Evolutionary conservation across 306 rosid genomes (phyloP), one percentile per base, ranked within the genome.

Genomic region (Elaeagnus macrophylla): DNA sequence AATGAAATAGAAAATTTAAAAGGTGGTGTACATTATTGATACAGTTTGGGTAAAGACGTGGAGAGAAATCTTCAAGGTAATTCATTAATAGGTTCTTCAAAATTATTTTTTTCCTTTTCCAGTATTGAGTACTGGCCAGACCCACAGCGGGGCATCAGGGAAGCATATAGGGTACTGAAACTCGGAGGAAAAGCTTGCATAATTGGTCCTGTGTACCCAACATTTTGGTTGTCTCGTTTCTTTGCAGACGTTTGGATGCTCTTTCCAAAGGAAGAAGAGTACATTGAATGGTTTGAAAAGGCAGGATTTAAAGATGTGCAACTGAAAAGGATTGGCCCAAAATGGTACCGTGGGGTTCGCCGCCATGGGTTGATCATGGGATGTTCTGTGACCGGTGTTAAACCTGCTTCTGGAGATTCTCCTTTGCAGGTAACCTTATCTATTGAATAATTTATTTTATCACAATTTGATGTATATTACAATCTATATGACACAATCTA

Each of bases 191-290:
- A 83, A 69, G 94, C 95, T 1, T 90, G 95, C 56, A 0, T 86
- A 25, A 90, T 90, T 76, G 97, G 97, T 57, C 97, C 97, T 3
- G 94, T 86, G 42, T 72, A 90, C 79, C 95, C 97, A 38, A 86
- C 94, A 8, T 80, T 79, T 69, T 83, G 95, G 95, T 17, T 90
- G 53, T 86, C 97, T 32, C 94, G 95, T 60, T 90, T 90, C 95
- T 90, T 90, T 76, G 94, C 97, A 0, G 97, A 90, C 76, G 81
- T 68, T 32, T 90, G 97, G 97, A 90, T 86, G 95, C 97, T 90
- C 56, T 90, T 90, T 64, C 95, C 95, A 4, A 90, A 74, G 75
- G 97, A 86, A 76, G 97, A 90, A 67, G 97, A 90, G 86, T 86
- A 86, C 74, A 83, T 86, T 38, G 88, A 86, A 52, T 86, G 95